Percentiles rank a stretch among this genome's conserved stretches.
Conservation (phyloP, 139 green algal species). For the Chlorella vulgaris region DNA sequence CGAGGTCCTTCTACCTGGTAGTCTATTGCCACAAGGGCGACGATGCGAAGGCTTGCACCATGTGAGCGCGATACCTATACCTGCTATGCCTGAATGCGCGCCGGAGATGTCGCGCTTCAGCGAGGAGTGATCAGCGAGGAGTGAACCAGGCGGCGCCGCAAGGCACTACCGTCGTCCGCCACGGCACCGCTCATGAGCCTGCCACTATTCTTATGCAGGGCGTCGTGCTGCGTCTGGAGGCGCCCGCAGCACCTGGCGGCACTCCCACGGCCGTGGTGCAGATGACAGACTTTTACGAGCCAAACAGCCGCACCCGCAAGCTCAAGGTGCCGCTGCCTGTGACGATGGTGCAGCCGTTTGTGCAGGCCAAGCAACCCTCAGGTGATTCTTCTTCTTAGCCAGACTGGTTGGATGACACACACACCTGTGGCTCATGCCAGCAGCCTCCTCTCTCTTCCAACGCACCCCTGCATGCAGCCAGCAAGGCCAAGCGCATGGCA, state of each 20-base stretch:
- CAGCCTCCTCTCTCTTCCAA: not conserved
- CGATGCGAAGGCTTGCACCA: not conserved
- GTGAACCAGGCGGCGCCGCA: no score
- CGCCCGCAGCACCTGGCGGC: not conserved
- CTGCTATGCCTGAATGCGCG: no score
- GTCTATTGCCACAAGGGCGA: not conserved
- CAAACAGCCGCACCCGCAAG: not conserved
- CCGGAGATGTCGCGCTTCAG: no score
- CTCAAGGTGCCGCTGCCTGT: conserved; percentile 16
- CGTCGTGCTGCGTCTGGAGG: conserved; percentile 11
- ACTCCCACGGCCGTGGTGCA: not conserved
- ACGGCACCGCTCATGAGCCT: not conserved
- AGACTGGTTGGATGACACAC: no score
- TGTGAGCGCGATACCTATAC: not conserved
- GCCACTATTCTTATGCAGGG: not conserved
- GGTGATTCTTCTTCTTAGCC: no score
- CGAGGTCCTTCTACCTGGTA: not conserved
- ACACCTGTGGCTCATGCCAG: not conserved
- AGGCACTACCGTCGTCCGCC: not conserved
- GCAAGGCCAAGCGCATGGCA: not conserved
- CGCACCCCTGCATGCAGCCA: conserved; percentile 3
- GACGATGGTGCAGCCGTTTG: conserved; percentile 14
- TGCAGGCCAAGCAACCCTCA: not conserved
- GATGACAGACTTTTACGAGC: conserved; percentile 11
- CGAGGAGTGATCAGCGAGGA: no score